Evolutionary conservation across 441 rosid species (phyloP), one percentile per base, ranked within the genome.

Genomic region (Flueggea neowawraea): DNA sequence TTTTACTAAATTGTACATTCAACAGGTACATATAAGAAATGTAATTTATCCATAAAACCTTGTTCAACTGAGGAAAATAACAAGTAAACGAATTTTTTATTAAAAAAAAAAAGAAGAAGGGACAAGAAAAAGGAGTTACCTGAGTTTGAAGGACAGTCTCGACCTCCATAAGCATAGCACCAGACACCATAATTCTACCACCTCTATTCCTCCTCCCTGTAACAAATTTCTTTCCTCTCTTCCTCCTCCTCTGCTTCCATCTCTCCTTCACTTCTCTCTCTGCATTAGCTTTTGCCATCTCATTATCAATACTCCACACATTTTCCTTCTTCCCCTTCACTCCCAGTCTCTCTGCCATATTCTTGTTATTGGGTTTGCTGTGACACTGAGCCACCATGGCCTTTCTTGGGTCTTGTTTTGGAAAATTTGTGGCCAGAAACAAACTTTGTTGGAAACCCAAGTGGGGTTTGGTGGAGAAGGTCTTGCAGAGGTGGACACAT

Each of bases 81-180:
- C 16, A 12, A 11, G 55, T 12, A 28, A 56, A 32, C 11, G 6
- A 33, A 33, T 6, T 33, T 33, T 33, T 3, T 33, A 6, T 31
- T 0, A n/a, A 12, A 6, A 12, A 10, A n/a, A 15, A 16, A 44
- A 16, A n/a, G n/a, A n/a, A n/a, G 5, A 48, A 28, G n/a, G 45
- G 3, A 14, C 47, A 44, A 13, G 5, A n/a, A 51, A 5, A 54
- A 6, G 6, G 28, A 33, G 8, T 3, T 60, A 88, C 97, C 92
- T 88, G 95, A 31, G 95, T 85, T 76, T 93, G 98, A 61, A 90
- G 97, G 61, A 93, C 78, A 66, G 91, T 85, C 60, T 90, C 98
- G 52, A 70, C 71, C 67, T 90, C 95, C 73, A 82, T 77, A 28
- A 85, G 66, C 95, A 90, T 87, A 54, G 90, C 62, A 41, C 84